Percentiles rank a stretch among this genome's conserved stretches.
Conservation (phyloP, 2,329 filamentous ascomycete genomes). For the Chaetomium strumarium region DNA sequence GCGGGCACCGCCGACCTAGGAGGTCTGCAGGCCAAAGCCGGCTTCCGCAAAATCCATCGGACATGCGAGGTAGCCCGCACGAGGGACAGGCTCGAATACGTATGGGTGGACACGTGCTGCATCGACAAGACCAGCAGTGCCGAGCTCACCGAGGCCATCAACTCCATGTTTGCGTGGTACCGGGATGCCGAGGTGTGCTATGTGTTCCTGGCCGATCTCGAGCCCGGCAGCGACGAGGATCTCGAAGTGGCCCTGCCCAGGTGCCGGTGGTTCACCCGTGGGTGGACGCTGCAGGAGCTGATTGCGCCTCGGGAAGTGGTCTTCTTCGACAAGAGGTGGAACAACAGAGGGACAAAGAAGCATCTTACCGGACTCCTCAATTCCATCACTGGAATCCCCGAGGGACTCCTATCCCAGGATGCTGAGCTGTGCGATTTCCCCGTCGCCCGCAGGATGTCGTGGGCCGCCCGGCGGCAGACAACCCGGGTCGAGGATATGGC, state of each 20-base stretch:
- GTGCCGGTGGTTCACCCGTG: slow-evolving; percentile 12
- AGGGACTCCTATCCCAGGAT: neutral
- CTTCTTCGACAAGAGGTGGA: slow-evolving; percentile 18
- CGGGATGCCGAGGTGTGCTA: slow-evolving; percentile 8
- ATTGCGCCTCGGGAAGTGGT: slow-evolving; percentile 8
- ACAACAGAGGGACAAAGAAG: neutral
- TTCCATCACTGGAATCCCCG: neutral
- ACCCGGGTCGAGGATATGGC: slow-evolving; percentile 4
- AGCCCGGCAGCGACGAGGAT: neutral
- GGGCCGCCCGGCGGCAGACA: neutral
- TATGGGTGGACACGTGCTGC: slow-evolving; percentile 23
- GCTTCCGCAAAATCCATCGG: slow-evolving; percentile 17
- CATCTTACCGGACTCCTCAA: neutral
- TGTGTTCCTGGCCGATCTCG: slow-evolving; percentile 9
- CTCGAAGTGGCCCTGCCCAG: neutral
- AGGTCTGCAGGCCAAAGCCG: neutral
- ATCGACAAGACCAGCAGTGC: slow-evolving; percentile 18
- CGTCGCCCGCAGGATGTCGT: slow-evolving; percentile 2
- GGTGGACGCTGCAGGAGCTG: slow-evolving; percentile 18
- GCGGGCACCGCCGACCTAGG: neutral
- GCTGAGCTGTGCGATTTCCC: neutral
- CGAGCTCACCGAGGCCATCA: slow-evolving; percentile 16
- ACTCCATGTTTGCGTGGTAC: slow-evolving; percentile 17
- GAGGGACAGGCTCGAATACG: slow-evolving; percentile 13
- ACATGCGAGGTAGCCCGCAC: slow-evolving; percentile 16